Evolutionary conservation across 768 basidiomycete genomes (phyloP).

Genomic region (Mycena rebaudengoi): DNA sequence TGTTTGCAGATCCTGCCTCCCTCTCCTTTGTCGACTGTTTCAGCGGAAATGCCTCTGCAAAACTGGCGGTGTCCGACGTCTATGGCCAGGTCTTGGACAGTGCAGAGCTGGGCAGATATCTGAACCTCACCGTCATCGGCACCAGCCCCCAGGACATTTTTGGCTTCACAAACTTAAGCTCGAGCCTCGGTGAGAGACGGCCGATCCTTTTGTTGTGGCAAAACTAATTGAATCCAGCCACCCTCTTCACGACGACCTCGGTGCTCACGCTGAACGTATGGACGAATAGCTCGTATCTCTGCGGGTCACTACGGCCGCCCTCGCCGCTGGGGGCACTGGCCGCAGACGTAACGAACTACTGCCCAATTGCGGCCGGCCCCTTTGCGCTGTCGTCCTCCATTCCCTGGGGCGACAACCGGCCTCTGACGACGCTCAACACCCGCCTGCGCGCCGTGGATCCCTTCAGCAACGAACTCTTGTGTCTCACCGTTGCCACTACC

Average conservation of each 20-base stretch:
- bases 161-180: constrained; percentile 66
- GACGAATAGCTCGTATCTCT: constrained; percentile 78
- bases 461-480: constrained; percentile 81
- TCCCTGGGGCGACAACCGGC: constrained; percentile 68
- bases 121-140: constrained; percentile 83
- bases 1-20: constrained; percentile 64
- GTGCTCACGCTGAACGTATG: constrained; percentile 82
- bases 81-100: constrained; percentile 74
- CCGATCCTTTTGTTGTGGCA: not conserved
- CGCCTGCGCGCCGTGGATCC: constrained; percentile 91
- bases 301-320: constrained; percentile 79
- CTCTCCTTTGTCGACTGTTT: constrained; percentile 78
- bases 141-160: constrained; percentile 63
- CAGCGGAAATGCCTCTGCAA: constrained; percentile 57
- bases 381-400: constrained; percentile 85
- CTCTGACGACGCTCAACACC: constrained; percentile 86
- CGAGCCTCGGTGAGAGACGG: constrained; percentile 66
- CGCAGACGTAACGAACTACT: constrained; percentile 57
- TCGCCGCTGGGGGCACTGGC: constrained; percentile 66
- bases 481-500: constrained; percentile 80
- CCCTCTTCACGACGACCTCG: constrained; percentile 84
- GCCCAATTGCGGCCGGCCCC: constrained; percentile 81
- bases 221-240: too few relatives aligned
- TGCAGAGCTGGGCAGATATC: constrained; percentile 49
- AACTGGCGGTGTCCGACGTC: constrained; percentile 72